phyloP scores from a whole-genome alignment of 176 grass and related monocot genomes.

The Oryza nivara region DNA sequence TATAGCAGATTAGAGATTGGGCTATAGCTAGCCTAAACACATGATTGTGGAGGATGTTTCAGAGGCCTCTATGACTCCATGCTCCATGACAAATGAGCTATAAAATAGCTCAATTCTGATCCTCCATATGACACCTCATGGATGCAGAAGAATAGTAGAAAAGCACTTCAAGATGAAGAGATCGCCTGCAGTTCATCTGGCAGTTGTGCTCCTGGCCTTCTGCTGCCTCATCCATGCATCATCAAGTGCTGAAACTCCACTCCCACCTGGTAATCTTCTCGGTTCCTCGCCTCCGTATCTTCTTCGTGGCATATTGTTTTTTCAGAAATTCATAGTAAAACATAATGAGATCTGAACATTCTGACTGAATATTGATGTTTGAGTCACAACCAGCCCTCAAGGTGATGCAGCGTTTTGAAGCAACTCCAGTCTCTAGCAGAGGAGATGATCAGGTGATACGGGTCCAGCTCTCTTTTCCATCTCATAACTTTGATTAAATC shows the following conservation, averaged over 20 bases:
- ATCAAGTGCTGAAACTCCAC: neutral
- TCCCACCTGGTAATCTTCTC: slow-evolving; percentile 38
- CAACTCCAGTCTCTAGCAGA: neutral
- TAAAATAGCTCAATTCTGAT: slow-evolving; percentile 34
- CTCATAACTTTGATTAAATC: neutral
- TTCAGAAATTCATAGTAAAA: neutral
- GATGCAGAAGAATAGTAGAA: slow-evolving; percentile 44
- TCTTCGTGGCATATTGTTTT: neutral
- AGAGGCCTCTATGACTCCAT: slow-evolving; percentile 21
- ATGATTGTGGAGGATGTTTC: slow-evolving; percentile 46
- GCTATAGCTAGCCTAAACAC: slow-evolving; percentile 14
- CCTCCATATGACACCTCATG: slow-evolving; percentile 21
- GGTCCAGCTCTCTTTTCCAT: neutral
- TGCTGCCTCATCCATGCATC: slow-evolving; percentile 42
- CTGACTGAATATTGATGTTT: neutral
- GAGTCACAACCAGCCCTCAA: slow-evolving; percentile 3
- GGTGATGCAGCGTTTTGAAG: neutral
- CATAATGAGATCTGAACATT: neutral
- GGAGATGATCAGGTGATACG: slow-evolving; percentile 21
- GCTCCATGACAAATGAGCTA: slow-evolving; percentile 10
- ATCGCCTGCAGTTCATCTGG: neutral
- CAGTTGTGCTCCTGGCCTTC: slow-evolving; percentile 36
- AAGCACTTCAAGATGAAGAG: slow-evolving; percentile 16
- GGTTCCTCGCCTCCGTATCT: neutral
- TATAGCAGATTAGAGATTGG: slow-evolving; percentile 32